Evolutionary conservation across 441 rosid genomes (phyloP).

Genomic region (Melastoma candidum): DNA sequence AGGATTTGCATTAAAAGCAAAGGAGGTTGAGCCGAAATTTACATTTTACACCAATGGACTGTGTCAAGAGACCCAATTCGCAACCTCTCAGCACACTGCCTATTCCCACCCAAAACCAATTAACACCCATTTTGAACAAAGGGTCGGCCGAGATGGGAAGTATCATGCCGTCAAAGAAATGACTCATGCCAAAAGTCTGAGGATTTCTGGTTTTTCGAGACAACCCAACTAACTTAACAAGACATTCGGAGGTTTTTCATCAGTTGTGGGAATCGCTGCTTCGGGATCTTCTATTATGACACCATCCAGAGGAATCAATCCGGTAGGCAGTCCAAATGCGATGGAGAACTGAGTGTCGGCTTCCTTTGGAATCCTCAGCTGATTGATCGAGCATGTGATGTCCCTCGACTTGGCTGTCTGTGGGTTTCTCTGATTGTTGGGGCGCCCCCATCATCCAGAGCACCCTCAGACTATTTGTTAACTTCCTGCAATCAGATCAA

Average conservation of each 20-base stretch:
- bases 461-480: neutral
- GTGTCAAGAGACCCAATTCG: no score
- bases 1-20: no score
- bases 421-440: neutral
- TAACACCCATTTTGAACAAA: no score
- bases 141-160: neutral
- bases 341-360: neutral
- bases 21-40: no score
- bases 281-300: neutral
- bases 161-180: neutral
- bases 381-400: neutral
- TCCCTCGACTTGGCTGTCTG: neutral
- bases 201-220: constrained; percentile 2
- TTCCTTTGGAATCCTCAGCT: constrained; percentile 1
- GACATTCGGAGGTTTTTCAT: neutral
- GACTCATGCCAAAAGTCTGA: neutral
- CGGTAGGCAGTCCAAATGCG: neutral
- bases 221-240: neutral
- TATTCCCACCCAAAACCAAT: no score
- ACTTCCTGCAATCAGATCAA: constrained; percentile 1
- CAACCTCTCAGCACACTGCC: no score
- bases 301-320: neutral
- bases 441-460: neutral
- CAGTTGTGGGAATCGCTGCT: neutral
- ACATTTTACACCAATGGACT: no score